phyloP scores from a whole-genome alignment of 768 basidiomycete species.

The Trametes meyenii region DNA sequence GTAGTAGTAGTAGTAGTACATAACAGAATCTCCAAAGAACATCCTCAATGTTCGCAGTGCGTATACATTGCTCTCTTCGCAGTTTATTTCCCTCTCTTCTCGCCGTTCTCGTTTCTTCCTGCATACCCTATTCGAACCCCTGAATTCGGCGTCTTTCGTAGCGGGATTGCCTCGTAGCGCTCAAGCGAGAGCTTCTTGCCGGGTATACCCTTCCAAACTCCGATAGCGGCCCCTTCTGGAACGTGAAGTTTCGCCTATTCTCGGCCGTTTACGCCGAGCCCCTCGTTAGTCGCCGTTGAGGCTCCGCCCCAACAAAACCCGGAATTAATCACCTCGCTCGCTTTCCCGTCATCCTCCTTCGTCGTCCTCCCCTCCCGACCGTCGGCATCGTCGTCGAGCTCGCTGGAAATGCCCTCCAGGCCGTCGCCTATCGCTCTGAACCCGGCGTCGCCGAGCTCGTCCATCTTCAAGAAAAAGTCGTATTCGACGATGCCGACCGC shows the following conservation, averaged over 20 bases:
- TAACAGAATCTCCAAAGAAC: too few species aligned
- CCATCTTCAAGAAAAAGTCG: conserved; percentile 60
- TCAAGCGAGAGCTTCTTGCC: background rate
- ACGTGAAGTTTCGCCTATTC: background rate
- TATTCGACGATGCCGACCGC: conserved; percentile 50
- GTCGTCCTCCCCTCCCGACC: conserved; percentile 5
- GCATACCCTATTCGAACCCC: conserved; percentile 1
- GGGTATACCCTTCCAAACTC: background rate
- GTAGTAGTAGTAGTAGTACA: too few species aligned
- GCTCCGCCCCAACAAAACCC: background rate
- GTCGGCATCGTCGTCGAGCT: conserved; percentile 13
- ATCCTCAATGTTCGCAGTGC: too few species aligned
- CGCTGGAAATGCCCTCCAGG: conserved; percentile 32
- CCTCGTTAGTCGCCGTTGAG: background rate
- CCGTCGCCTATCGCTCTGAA: conserved; percentile 69
- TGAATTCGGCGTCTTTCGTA: background rate
- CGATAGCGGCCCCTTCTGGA: background rate
- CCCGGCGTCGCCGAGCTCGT: conserved; percentile 51
- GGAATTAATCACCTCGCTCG: background rate
- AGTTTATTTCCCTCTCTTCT: background rate
- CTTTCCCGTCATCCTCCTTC: background rate
- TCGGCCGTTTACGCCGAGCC: background rate
- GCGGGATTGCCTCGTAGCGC: background rate
- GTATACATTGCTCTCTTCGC: too few species aligned
- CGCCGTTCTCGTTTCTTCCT: background rate